Evolutionary conservation across 495 filamentous ascomycete species (phyloP), one percentile per base, ranked within the genome.

Genomic region (Margaritispora aquatica): DNA sequence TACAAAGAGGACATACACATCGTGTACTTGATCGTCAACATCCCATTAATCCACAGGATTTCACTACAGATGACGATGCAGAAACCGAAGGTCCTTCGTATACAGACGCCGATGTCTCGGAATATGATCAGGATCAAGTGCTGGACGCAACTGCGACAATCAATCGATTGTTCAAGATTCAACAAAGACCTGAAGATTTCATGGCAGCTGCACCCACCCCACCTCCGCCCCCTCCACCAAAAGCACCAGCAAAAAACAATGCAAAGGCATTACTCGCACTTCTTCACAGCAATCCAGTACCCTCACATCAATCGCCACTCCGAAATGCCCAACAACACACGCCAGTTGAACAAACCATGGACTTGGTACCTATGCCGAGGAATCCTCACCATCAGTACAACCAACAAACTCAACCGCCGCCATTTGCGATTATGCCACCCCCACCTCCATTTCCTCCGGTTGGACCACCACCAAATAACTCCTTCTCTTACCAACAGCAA

Each of bases 131-230:
- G 29, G 70, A 75, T 53, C 74, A 73, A 15, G 59, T 80, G 17
- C 78, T 77, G 53, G 84, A 83, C 50, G 84, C 81, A n/a, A 85
- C 80, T 1, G 73, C 73, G 31, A 83, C 87, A 53, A 71, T 90
- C 3, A 85, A 84, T 54, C 80, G 78, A 10, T 69, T 89, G 9
- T 75, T 91, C 23, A 83, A 85, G 52, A 81, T 88, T 27, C 80
- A 81, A 50, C 75, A 75, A 17, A 70, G 75, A 0, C 75, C 74
- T 0, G 69, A 80, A 57, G 77, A 73, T 15, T 53, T 76, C 17
- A 76, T 77, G 26, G 54, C 55, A 52, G 63, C 61, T 61, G 60
- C 69, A 1, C 50, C 61, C 5, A 63, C 62, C 1, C 54, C 64
- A 48, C 20, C 48, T 9, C 49, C 51, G n/a, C 26, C 58, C 11